Percentiles rank a stretch among this genome's conserved stretches.
These are phyloP conservation scores for Ceratocystis destructans DNA, from an alignment of 2,329 filamentous ascomycete species.

Conservation along the genomic window DNA sequence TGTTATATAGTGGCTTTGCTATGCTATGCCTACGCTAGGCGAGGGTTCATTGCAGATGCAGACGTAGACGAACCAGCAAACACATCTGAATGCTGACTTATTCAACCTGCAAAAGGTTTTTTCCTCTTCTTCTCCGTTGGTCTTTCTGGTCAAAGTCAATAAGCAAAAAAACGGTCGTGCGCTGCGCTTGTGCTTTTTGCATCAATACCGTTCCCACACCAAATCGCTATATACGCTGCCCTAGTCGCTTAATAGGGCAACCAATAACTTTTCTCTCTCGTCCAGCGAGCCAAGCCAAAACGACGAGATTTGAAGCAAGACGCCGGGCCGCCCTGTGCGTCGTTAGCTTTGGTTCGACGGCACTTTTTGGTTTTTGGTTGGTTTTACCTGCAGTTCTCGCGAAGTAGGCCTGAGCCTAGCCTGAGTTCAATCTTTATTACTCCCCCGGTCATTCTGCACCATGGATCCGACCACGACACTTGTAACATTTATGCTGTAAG, in stretches of 20 bases:
- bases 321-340: background rate
- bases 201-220: background rate
- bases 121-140: background rate
- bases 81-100: too few relatives aligned
- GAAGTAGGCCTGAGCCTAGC: background rate
- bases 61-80: too few relatives aligned
- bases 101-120: background rate
- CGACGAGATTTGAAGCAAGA: background rate
- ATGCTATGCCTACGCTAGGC: background rate
- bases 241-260: too few relatives aligned
- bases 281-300: background rate
- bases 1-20: background rate
- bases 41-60: background rate
- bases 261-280: too few relatives aligned
- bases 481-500: slow-evolving; percentile 56
- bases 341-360: background rate
- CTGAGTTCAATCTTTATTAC: background rate
- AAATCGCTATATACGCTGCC: too few relatives aligned
- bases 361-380: background rate
- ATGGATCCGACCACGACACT: slow-evolving; percentile 53
- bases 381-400: background rate
- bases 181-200: background rate
- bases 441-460: slow-evolving; percentile 16
- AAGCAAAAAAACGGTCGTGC: background rate
- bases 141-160: background rate